Evolutionary conservation across 495 filamentous ascomycete species (phyloP).

Genomic region (Neurospora sp.): DNA sequence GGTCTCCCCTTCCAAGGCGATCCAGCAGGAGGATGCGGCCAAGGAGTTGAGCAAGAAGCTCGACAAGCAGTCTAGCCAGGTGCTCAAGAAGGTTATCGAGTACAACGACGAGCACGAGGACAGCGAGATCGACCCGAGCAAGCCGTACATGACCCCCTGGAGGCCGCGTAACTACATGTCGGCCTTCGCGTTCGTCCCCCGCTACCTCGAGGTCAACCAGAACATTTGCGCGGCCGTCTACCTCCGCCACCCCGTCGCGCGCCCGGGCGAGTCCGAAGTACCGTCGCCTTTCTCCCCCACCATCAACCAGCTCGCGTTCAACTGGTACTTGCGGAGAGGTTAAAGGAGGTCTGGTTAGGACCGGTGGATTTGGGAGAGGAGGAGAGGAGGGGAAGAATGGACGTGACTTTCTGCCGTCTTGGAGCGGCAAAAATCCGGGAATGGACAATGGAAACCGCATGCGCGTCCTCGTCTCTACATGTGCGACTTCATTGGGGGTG

Average conservation of each 20-base stretch:
- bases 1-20: background rate
- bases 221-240: conserved; percentile 93
- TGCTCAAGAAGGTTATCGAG: conserved; percentile 20
- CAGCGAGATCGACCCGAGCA: conserved; percentile 43
- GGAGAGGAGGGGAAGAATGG: background rate
- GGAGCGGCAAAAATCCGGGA: background rate
- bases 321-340: conserved; percentile 86
- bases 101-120: conserved; percentile 53
- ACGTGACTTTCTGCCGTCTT: background rate
- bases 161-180: conserved; percentile 75
- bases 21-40: background rate
- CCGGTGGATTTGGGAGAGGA: background rate
- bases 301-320: conserved; percentile 67
- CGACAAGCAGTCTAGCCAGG: background rate
- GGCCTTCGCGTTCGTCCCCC: conserved; percentile 87
- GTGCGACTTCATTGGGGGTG: background rate
- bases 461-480: background rate
- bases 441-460: background rate
- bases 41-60: background rate
- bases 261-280: conserved; percentile 78
- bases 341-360: conserved; percentile 29
- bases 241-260: conserved; percentile 87
- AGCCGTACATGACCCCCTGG: conserved; percentile 91
- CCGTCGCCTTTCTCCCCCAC: conserved; percentile 66
- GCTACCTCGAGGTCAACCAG: conserved; percentile 95